Evolutionary conservation across 2,329 filamentous ascomycete genomes (phyloP), one percentile per base, ranked within the genome.

Genomic region (Diaporthe helianthi): DNA sequence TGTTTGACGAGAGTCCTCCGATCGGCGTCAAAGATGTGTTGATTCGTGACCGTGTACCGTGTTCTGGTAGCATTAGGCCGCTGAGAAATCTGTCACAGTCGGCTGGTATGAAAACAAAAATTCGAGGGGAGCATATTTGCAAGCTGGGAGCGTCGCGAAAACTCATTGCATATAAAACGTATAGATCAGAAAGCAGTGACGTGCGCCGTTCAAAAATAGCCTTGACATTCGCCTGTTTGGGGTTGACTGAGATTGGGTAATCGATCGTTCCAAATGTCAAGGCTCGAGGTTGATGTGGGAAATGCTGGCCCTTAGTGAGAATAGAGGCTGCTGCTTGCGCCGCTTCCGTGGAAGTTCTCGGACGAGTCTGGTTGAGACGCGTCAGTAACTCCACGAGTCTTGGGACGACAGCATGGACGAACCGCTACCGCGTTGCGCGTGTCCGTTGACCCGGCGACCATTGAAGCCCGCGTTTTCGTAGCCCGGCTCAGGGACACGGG

Each of bases 361-460:
- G 71, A 72, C 46, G 71, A 72, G 71, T 72, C 71, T 72, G 61
- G 69, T 51, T 52, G 65, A 51, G 61, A 72, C 52, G 69, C 69
- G 71, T 72, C 71, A 72, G 71, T 51, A 71, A 71, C 44, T 69
- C 71, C 22, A 72, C 15, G 69, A 72, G 12, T 71, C 65, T 46
- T 67, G 65, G 38, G 70, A 71, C 33, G 65, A 68, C 69, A 71
- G 49, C 41, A 66, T 69, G 19, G 71, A 72, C 71, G 71, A 70
- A 87, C 87, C 88, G 77, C 88, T 90, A 68, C 87, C 85, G 70
- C 88, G 84, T 72, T 87, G 85, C 77, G 85, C 84, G 76, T 91
- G 89, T 26, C 89, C 89, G 73, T 88, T 89, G 66, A 85, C 76
- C 60, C 88, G 85, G 70, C 79, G 86, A 24, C 80, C 79, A 46